phyloP scores from a whole-genome alignment of 345 rosid species.

The Raphanus sativus region DNA sequence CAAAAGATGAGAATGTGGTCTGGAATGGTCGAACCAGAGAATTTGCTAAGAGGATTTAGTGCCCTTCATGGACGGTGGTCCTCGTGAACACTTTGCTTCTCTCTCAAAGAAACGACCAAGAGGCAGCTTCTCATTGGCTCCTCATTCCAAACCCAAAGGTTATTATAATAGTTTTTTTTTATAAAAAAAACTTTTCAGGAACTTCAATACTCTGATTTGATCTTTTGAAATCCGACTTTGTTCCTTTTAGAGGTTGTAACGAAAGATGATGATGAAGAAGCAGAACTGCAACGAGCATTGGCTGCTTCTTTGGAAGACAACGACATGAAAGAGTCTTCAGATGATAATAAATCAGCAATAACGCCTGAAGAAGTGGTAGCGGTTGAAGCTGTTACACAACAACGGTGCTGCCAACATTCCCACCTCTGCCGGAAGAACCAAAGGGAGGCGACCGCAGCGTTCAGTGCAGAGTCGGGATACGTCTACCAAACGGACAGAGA shows the following conservation, averaged over 20 bases:
- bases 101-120: constrained; percentile 89
- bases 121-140: constrained; percentile 61
- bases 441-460: constrained; percentile 65
- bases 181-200: not conserved
- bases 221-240: constrained; percentile 1
- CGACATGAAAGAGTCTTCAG: constrained; percentile 39
- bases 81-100: constrained; percentile 68
- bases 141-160: constrained; percentile 70
- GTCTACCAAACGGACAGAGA: constrained; percentile 93
- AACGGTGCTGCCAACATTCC: constrained; percentile 48
- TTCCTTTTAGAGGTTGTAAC: constrained; percentile 23
- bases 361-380: constrained; percentile 35
- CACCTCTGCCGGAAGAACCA: constrained; percentile 87
- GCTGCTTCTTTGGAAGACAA: constrained; percentile 64
- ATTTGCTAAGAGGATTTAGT: constrained; percentile 89
- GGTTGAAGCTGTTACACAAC: constrained; percentile 18
- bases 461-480: constrained; percentile 87
- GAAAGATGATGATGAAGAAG: constrained; percentile 53
- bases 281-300: constrained; percentile 61
- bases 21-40: constrained; percentile 95
- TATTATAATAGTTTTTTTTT: not conserved
- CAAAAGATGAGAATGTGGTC: constrained; percentile 88
- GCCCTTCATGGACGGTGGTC: constrained; percentile 93
- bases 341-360: constrained; percentile 28
- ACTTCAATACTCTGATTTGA: not conserved